Base-by-base conservation (phyloP, 768 basidiomycete species). In the Daedalea quercina region DNA sequence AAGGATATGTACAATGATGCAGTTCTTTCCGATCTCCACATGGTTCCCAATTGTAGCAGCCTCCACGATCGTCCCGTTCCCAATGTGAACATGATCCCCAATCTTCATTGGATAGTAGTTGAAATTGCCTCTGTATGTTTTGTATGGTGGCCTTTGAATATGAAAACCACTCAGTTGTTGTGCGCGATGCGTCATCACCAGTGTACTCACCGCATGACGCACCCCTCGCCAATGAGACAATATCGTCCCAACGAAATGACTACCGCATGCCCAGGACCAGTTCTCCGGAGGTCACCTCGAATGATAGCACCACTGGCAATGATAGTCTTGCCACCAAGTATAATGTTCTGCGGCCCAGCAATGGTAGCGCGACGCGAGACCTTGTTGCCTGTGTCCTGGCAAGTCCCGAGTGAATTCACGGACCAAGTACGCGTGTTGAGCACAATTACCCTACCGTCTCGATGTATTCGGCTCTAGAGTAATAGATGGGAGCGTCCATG, bases 21-120 rank as follows among this genome's bases (percentile, higher is more conserved):
- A 95, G 65, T 92, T 91, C 72, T 89, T 90, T 37, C 95, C 95
- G 53, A 99, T 95, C 65, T 93, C 84, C 46, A 96, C 94, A 58
- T 93, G 85, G 62, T 86, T 91, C 2, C 96, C 95, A 46, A 98
- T 94, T 1, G 85, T 87, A 0, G 94, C 94, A 0, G 96, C 96
- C 70, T 99, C 96, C 20, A 99, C 79, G 50, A 98, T 82, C 41
- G 80, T 81, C 58, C 81, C 80, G n/a, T 87, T 81, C 15, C 94
- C 95, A 43, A 99, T 90, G 56, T 95, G 87, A 22, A 98, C 96
- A 64, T 91, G 84, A 69, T 98, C 94, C 2, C 92, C 91, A 9
- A 99, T 84, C 66, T 94, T 93, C 85, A 97, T 92, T 4, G 95
- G 95, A 63, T 98, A 97, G 70, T 94, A 97, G 64, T 97, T 96